phyloP scores from a whole-genome alignment of 2,329 filamentous ascomycete species.

The Gaeumannomyces sp. region DNA sequence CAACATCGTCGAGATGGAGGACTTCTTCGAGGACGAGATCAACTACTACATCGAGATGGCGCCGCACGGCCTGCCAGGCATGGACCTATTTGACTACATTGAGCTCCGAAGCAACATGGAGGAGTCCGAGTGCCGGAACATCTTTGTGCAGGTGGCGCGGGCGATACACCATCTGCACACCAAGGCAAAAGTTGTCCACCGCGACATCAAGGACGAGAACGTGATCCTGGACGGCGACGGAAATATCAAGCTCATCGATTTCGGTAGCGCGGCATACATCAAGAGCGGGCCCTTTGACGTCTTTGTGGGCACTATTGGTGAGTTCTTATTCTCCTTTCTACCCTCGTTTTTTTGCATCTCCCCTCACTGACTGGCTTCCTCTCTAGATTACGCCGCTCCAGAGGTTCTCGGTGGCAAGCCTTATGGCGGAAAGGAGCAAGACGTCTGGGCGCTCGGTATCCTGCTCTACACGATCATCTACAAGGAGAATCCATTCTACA shows the following conservation, averaged over 20 bases:
- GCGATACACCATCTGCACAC: slow-evolving; percentile 89
- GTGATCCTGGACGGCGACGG: slow-evolving; percentile 93
- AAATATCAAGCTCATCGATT: slow-evolving; percentile 94
- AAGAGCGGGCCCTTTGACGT: slow-evolving; percentile 98
- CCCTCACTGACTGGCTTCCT: slow-evolving; percentile 5
- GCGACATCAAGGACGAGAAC: slow-evolving; percentile 99
- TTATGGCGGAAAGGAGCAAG: slow-evolving; percentile 93
- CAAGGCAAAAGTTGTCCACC: slow-evolving; percentile 86
- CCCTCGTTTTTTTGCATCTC: slow-evolving; percentile 1
- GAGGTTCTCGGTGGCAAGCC: slow-evolving; percentile 89
- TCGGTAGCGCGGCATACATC: slow-evolving; percentile 96
- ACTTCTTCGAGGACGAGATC: slow-evolving; percentile 70
- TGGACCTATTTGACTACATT: slow-evolving; percentile 99
- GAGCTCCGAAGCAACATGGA: slow-evolving; percentile 96
- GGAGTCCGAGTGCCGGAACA: slow-evolving; percentile 85
- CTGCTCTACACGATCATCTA: slow-evolving; percentile 98
- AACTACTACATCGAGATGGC: slow-evolving; percentile 99
- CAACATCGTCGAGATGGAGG: slow-evolving; percentile 68
- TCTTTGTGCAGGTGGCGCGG: slow-evolving; percentile 87
- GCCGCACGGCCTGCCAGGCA: slow-evolving; percentile 88
- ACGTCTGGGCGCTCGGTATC: slow-evolving; percentile 96
- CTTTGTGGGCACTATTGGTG: slow-evolving; percentile 97
- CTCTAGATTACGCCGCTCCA: slow-evolving; percentile 89
- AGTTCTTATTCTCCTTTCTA: slow-evolving; percentile 23
- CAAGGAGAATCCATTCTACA: slow-evolving; percentile 99